These are phyloP conservation scores for Phyllosticta citribraziliensis DNA, from an alignment of 2,329 filamentous ascomycete genomes.

Conservation along the genomic window DNA sequence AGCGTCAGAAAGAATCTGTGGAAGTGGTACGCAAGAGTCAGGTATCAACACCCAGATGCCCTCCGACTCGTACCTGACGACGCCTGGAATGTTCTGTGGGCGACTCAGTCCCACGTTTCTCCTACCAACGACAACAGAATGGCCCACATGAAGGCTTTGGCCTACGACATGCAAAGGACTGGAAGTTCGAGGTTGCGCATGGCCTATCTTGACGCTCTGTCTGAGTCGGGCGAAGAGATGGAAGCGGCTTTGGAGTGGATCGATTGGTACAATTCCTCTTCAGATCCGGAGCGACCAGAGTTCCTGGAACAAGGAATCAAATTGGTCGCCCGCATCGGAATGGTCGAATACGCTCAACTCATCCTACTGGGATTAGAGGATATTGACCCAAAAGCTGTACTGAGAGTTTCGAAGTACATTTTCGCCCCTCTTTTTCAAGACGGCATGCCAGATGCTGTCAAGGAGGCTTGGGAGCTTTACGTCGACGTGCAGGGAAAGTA, in stretches of 20 bases:
- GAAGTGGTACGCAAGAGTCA: slow-evolving; percentile 22
- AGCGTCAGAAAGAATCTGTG: slow-evolving; percentile 17
- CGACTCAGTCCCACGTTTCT: slow-evolving; percentile 14
- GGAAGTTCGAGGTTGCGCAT: slow-evolving; percentile 17
- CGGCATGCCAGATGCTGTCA: slow-evolving; percentile 28
- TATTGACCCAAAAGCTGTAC: slow-evolving; percentile 34
- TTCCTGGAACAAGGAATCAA: slow-evolving; percentile 55
- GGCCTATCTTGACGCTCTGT: slow-evolving; percentile 20
- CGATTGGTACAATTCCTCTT: slow-evolving; percentile 12
- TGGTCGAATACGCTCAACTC: slow-evolving; percentile 50
- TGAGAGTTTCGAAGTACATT: slow-evolving; percentile 55
- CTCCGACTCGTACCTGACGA: slow-evolving; percentile 15
- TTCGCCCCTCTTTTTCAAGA: slow-evolving; percentile 56
- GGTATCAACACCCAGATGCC: slow-evolving; percentile 14
- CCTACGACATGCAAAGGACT: slow-evolving; percentile 19
- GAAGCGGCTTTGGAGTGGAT: slow-evolving; percentile 26
- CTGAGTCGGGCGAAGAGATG: slow-evolving; percentile 18
- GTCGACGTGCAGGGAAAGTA: slow-evolving; percentile 52
- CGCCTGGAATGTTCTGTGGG: slow-evolving; percentile 28
- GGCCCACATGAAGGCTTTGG: slow-evolving; percentile 17
- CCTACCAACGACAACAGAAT: slow-evolving; percentile 14
- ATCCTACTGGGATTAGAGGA: slow-evolving; percentile 39
- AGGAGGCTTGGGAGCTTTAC: slow-evolving; percentile 60
- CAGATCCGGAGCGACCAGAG: slow-evolving; percentile 21
- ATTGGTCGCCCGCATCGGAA: slow-evolving; percentile 50